A percentile compares a stretch with the other conserved stretches of the same genome.
These are phyloP conservation scores for Phytophthora rubi DNA, from an alignment of 352 stramenopile species.

Conservation along the genomic window DNA sequence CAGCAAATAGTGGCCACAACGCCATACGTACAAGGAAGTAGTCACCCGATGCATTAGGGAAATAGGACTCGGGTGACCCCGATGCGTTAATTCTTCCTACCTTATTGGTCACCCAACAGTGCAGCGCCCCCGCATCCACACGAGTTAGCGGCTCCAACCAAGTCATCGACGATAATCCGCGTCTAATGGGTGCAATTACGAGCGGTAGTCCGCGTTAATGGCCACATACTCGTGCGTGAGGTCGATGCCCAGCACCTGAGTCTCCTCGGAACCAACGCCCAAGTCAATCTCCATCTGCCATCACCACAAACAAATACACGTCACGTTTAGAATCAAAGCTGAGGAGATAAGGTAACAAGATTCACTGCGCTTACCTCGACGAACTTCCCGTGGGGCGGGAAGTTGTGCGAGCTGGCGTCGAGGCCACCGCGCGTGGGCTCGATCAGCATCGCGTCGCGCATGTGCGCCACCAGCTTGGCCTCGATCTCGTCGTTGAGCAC, in stretches of 20 bases:
- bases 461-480: conserved; percentile 93
- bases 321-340: background rate
- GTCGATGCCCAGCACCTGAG: conserved; percentile 95
- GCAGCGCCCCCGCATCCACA: conserved; percentile 8
- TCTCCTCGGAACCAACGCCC: conserved; percentile 79
- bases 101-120: conserved; percentile 10
- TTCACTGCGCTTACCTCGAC: conserved; percentile 79
- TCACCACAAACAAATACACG: background rate
- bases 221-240: conserved; percentile 98
- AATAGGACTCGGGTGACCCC: conserved; percentile 9
- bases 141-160: conserved; percentile 7
- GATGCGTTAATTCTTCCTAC: conserved; percentile 10
- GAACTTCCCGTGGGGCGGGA: conserved; percentile 95
- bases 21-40: conserved; percentile 3
- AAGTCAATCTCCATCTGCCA: conserved; percentile 94
- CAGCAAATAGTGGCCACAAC: conserved; percentile 9
- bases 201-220: conserved; percentile 99
- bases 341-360: conserved; percentile 4
- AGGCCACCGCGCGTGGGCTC: conserved; percentile 79
- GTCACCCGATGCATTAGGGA: conserved; percentile 20
- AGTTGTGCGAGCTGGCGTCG: conserved; percentile 86
- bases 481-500: conserved; percentile 92
- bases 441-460: conserved; percentile 93
- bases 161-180: conserved; percentile 14
- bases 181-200: conserved; percentile 59